Evolutionary conservation across 768 basidiomycete species (phyloP).

Genomic region (Serpula lacrymans): DNA sequence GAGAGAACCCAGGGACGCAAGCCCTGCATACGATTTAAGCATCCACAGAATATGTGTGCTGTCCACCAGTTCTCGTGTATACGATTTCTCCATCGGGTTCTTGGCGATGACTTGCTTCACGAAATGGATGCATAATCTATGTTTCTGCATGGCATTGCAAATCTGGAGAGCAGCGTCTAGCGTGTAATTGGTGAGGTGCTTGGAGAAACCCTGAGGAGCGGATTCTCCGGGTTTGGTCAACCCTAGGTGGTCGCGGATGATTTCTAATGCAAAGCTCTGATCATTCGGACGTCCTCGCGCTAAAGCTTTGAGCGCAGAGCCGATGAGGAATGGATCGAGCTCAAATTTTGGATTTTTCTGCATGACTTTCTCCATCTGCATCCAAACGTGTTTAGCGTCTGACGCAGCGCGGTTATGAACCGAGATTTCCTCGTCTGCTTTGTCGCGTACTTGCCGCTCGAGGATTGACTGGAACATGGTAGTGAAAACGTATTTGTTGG

Average conservation of each 20-base stretch:
- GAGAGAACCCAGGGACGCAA: constrained; percentile 37
- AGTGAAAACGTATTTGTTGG: constrained; percentile 60
- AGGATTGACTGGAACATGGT: constrained; percentile 57
- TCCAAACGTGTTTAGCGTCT: constrained; percentile 73
- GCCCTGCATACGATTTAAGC: constrained; percentile 46
- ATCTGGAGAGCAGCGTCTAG: constrained; percentile 53
- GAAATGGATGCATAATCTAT: constrained; percentile 51
- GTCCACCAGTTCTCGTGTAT: constrained; percentile 40
- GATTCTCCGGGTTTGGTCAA: constrained; percentile 47
- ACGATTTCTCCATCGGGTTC: constrained; percentile 15
- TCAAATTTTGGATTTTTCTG: constrained; percentile 42
- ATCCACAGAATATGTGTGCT: constrained; percentile 58
- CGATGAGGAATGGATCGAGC: constrained; percentile 53
- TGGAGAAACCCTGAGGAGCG: constrained; percentile 30
- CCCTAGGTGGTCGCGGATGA: constrained; percentile 61
- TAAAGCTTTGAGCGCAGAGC: constrained; percentile 52
- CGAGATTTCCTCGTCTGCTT: constrained; percentile 16
- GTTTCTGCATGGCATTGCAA: constrained; percentile 49
- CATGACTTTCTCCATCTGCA: constrained; percentile 52
- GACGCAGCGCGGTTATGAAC: constrained; percentile 44
- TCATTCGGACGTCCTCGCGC: constrained; percentile 55
- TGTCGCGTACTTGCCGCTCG: constrained; percentile 11
- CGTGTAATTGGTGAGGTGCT: constrained; percentile 43
- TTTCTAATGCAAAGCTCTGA: constrained; percentile 62
- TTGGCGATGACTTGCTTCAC: constrained; percentile 54